Conservation (phyloP, 345 rosid species). For the Lumnitzera racemosa region DNA sequence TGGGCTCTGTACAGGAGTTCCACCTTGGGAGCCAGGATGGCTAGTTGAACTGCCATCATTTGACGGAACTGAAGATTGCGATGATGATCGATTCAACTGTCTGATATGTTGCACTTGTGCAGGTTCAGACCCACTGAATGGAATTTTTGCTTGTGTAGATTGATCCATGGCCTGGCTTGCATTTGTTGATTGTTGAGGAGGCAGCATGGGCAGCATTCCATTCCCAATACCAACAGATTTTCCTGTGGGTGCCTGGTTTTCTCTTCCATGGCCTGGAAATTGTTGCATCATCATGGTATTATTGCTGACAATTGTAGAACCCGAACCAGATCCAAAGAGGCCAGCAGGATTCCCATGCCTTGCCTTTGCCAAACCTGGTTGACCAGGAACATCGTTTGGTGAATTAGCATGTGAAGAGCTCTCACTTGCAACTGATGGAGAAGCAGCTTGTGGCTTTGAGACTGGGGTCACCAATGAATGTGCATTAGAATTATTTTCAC, state of each 20-base stretch:
- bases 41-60: constrained; percentile 36
- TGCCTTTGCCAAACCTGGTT: constrained; percentile 61
- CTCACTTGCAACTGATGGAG: constrained; percentile 60
- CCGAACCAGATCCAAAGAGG: constrained; percentile 50
- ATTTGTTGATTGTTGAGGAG: constrained; percentile 55
- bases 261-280: constrained; percentile 54
- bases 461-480: constrained; percentile 48
- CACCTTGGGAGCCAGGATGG: constrained; percentile 39
- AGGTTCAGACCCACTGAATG: constrained; percentile 39
- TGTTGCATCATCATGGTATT: constrained; percentile 49
- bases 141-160: constrained; percentile 41
- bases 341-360: constrained; percentile 42
- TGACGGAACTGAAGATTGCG: constrained; percentile 44
- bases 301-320: constrained; percentile 28
- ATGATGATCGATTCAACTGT: constrained; percentile 52
- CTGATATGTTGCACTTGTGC: constrained; percentile 56
- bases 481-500: constrained; percentile 40
- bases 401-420: constrained; percentile 73
- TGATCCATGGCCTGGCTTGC: constrained; percentile 48
- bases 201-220: constrained; percentile 65
- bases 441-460: constrained; percentile 65
- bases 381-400: constrained; percentile 71
- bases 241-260: constrained; percentile 51
- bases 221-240: constrained; percentile 45
- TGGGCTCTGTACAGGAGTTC: constrained; percentile 41